phyloP scores from a whole-genome alignment of 805 yeast genomes.

The Jamesozyma lodderae region DNA sequence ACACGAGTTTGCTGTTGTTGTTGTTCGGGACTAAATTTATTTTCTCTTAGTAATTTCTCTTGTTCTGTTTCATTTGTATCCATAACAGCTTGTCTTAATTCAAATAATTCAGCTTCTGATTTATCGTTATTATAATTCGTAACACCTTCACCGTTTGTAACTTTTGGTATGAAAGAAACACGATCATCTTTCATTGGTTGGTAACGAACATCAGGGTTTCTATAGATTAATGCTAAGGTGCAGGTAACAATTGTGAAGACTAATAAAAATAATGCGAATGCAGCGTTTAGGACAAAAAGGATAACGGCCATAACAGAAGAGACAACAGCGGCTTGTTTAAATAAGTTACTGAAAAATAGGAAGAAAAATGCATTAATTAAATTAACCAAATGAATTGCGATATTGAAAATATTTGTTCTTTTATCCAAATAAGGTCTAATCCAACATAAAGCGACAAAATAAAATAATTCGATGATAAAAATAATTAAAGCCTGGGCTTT shows the following conservation, averaged over 20 bases:
- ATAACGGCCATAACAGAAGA: slow-evolving; percentile 88
- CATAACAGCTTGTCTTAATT: slow-evolving; percentile 31
- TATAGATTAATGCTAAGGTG: slow-evolving; percentile 69
- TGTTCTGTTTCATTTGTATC: slow-evolving; percentile 29
- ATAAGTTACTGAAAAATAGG: slow-evolving; percentile 77
- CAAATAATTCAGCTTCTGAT: slow-evolving; percentile 28
- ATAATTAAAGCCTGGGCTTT: slow-evolving; percentile 72
- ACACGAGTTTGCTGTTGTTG: not conserved
- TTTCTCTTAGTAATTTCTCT: slow-evolving; percentile 20
- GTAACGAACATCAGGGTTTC: slow-evolving; percentile 91
- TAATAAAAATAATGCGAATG: slow-evolving; percentile 70
- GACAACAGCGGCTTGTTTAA: slow-evolving; percentile 78
- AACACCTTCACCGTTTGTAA: slow-evolving; percentile 31
- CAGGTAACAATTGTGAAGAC: slow-evolving; percentile 85
- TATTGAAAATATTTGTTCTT: slow-evolving; percentile 88
- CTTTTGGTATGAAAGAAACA: slow-evolving; percentile 82
- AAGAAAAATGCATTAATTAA: slow-evolving; percentile 79
- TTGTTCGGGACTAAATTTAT: slow-evolving; percentile 12
- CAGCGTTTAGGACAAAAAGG: slow-evolving; percentile 82
- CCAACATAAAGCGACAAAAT: slow-evolving; percentile 56
- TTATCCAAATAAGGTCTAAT: slow-evolving; percentile 89
- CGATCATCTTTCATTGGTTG: slow-evolving; percentile 96
- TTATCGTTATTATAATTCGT: slow-evolving; percentile 17
- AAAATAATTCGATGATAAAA: slow-evolving; percentile 65
- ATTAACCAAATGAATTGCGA: slow-evolving; percentile 70